These are phyloP conservation scores for Juglanconis juglandina DNA, from an alignment of 2,329 filamentous ascomycete species.

Conservation along the genomic window DNA sequence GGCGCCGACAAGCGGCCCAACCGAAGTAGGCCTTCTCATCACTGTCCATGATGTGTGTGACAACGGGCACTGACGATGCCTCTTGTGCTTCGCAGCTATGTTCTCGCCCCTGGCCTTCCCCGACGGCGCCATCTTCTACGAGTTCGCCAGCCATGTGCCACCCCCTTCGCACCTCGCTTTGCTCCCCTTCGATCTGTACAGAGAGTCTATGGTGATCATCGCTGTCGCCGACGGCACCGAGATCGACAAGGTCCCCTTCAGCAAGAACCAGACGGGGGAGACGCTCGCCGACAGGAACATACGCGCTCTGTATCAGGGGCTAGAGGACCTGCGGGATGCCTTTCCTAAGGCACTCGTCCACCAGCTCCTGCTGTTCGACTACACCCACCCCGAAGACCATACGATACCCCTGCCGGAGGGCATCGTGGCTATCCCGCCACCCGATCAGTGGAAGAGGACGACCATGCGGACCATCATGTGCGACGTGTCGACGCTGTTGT, in stretches of 20 bases:
- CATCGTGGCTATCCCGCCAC: constrained; percentile 67
- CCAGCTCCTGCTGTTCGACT: constrained; percentile 78
- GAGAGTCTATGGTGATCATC: constrained; percentile 78
- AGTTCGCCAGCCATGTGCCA: constrained; percentile 76
- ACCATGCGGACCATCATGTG: constrained; percentile 81
- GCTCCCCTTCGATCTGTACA: constrained; percentile 85
- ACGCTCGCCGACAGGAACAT: constrained; percentile 56
- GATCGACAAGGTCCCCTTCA: constrained; percentile 52
- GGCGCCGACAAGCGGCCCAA: constrained; percentile 80
- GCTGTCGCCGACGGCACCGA: constrained; percentile 81
- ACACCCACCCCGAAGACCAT: constrained; percentile 45
- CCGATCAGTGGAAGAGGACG: constrained; percentile 66
- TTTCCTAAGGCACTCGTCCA: constrained; percentile 76
- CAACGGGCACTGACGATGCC: constrained; percentile 18
- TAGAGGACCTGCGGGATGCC: constrained; percentile 67
- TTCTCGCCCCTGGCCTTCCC: constrained; percentile 90
- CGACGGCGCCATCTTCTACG: constrained; percentile 80
- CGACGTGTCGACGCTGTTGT: constrained; percentile 68
- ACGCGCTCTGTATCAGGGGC: constrained; percentile 59
- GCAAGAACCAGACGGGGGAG: constrained; percentile 53
- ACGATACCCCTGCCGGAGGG: constrained; percentile 61
- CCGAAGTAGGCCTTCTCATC: constrained; percentile 62
- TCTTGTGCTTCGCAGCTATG: constrained; percentile 60
- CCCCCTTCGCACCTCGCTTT: constrained; percentile 76
- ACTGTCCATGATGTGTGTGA: constrained; percentile 8